Evolutionary conservation across 1,284 basidiomycete species (phyloP).

Genomic region (Somion occarium): DNA sequence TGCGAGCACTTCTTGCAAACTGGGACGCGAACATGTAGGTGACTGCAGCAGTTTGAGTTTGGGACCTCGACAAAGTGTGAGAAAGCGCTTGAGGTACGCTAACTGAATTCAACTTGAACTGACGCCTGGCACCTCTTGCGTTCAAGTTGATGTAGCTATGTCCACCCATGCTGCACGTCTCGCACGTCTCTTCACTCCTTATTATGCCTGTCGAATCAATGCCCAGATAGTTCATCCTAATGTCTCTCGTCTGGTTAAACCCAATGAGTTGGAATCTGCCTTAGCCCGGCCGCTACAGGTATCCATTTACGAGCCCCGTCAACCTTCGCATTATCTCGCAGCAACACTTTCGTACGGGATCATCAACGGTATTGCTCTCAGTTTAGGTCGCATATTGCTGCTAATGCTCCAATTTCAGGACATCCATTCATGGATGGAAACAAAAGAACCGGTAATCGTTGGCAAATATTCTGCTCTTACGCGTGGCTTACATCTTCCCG

Average conservation of each 20-base stretch:
- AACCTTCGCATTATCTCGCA: slow-evolving; percentile 19
- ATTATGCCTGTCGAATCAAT: slow-evolving; percentile 28
- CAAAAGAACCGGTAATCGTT: slow-evolving; percentile 21
- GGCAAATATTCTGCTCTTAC: not conserved
- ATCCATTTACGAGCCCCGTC: slow-evolving; percentile 28
- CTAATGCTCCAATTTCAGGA: slow-evolving; percentile 11
- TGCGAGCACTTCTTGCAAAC: not conserved
- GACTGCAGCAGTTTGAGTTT: too few species aligned
- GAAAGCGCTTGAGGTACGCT: too few species aligned
- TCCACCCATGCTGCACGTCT: slow-evolving; percentile 21
- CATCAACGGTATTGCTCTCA: slow-evolving; percentile 18
- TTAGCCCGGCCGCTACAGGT: slow-evolving; percentile 28
- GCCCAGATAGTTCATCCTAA: slow-evolving; percentile 31
- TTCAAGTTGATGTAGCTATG: too few species aligned
- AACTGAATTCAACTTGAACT: too few species aligned
- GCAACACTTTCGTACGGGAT: slow-evolving; percentile 24
- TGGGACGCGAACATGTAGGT: too few species aligned
- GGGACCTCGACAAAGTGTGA: too few species aligned
- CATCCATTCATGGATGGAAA: slow-evolving; percentile 28
- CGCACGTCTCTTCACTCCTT: slow-evolving; percentile 28
- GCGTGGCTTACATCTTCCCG: not conserved
- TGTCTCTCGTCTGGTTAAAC: slow-evolving; percentile 27
- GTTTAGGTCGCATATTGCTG: not conserved
- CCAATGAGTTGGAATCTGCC: slow-evolving; percentile 32
- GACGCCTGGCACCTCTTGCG: too few species aligned